phyloP scores from a whole-genome alignment of 2,329 filamentous ascomycete species.

The Paraconiothyrium brasiliense region DNA sequence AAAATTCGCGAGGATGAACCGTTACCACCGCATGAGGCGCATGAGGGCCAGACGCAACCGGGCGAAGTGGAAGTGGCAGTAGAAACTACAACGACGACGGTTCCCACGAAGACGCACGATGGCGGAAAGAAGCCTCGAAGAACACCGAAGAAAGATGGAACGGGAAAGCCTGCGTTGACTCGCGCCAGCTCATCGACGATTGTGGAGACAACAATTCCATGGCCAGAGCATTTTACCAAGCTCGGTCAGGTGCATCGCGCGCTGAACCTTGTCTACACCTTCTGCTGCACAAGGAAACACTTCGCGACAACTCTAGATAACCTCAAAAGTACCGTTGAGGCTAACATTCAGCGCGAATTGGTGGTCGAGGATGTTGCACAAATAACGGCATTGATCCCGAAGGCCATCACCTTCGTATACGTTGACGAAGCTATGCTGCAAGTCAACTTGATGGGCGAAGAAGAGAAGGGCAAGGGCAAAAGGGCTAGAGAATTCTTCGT shows the following conservation, averaged over 20 bases:
- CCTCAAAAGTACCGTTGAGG: constrained; percentile 84
- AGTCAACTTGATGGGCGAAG: constrained; percentile 77
- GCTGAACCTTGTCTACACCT: constrained; percentile 92
- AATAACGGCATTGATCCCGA: constrained; percentile 79
- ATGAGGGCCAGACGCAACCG: constrained; percentile 15
- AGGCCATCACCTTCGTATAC: constrained; percentile 82
- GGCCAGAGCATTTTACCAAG: constrained; percentile 78
- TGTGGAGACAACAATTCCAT: constrained; percentile 66
- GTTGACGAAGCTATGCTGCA: constrained; percentile 86
- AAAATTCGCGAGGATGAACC: constrained; percentile 37
- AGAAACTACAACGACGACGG: constrained; percentile 42
- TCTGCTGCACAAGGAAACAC: constrained; percentile 92
- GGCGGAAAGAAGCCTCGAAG: constrained; percentile 63
- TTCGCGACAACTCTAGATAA: constrained; percentile 91
- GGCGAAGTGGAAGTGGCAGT: constrained; percentile 22
- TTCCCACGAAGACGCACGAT: constrained; percentile 67
- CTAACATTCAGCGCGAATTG: constrained; percentile 77
- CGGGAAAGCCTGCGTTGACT: constrained; percentile 50
- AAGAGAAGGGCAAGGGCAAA: constrained; percentile 70
- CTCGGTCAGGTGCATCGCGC: constrained; percentile 83
- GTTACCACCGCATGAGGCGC: constrained; percentile 18
- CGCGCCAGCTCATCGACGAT: constrained; percentile 59
- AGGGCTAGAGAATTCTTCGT: constrained; percentile 58
- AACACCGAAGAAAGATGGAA: constrained; percentile 42
- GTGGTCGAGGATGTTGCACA: constrained; percentile 81